Evolutionary conservation across 2,329 filamentous ascomycete genomes (phyloP).

Genomic region (Calonectria pteridis): DNA sequence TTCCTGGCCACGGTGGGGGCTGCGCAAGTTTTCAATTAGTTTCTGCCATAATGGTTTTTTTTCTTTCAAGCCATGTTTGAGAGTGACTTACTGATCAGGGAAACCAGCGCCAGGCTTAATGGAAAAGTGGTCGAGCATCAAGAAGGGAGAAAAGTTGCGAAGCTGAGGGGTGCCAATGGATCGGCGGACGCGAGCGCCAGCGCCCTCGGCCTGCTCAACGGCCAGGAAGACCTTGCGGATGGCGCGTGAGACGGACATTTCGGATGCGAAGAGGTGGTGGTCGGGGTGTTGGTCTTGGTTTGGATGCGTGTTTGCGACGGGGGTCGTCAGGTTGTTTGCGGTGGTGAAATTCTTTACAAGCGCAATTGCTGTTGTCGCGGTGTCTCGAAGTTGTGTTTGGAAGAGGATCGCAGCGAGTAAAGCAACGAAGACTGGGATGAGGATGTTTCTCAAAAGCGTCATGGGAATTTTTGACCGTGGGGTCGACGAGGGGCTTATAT

Average conservation of each 20-base stretch:
- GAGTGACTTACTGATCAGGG: slow-evolving; percentile 75
- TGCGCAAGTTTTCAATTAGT: slow-evolving; percentile 23
- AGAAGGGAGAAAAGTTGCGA: slow-evolving; percentile 89
- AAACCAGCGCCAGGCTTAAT: slow-evolving; percentile 87
- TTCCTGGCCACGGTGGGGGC: slow-evolving; percentile 83
- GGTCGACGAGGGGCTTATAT: slow-evolving; percentile 38
- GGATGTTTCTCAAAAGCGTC: slow-evolving; percentile 46
- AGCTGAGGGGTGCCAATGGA: slow-evolving; percentile 88
- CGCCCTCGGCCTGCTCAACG: slow-evolving; percentile 87
- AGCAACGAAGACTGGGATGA: slow-evolving; percentile 47
- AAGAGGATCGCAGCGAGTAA: slow-evolving; percentile 46
- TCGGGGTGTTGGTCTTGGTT: slow-evolving; percentile 24
- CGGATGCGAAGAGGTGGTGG: slow-evolving; percentile 52
- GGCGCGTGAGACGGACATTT: slow-evolving; percentile 77
- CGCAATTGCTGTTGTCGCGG: slow-evolving; percentile 35
- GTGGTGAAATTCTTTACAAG: slow-evolving; percentile 26
- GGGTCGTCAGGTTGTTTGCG: neutral
- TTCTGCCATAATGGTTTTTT: neutral
- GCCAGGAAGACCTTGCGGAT: slow-evolving; percentile 89
- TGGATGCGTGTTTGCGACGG: slow-evolving; percentile 23
- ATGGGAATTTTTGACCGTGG: slow-evolving; percentile 41
- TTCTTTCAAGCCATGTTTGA: neutral
- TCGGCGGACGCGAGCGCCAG: slow-evolving; percentile 86
- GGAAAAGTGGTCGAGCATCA: slow-evolving; percentile 96
- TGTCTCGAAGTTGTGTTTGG: slow-evolving; percentile 38